Percentiles rank a stretch among this genome's conserved stretches.
Conservation (phyloP, 2,329 filamentous ascomycete species). For the Phyllosticta citriasiana region DNA sequence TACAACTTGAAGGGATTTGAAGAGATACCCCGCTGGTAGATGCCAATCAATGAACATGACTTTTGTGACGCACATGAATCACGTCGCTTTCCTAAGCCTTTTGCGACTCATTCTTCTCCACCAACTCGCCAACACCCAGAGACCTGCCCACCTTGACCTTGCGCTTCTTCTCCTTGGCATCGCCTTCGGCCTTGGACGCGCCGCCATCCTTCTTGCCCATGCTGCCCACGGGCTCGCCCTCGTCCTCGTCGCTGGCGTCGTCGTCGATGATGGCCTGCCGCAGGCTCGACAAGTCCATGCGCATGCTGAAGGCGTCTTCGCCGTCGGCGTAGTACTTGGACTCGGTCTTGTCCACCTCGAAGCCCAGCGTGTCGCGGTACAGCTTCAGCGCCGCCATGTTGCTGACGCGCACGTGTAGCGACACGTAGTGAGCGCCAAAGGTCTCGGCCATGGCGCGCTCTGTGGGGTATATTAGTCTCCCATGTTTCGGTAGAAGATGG, state of each 20-base stretch:
- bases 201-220: slow-evolving; percentile 24
- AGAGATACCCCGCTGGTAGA: background rate
- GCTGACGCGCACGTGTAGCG: slow-evolving; percentile 87
- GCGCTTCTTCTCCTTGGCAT: slow-evolving; percentile 39
- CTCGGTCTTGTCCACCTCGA: slow-evolving; percentile 78
- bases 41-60: background rate
- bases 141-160: slow-evolving; percentile 73
- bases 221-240: slow-evolving; percentile 25
- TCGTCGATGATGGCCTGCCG: slow-evolving; percentile 42
- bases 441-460: slow-evolving; percentile 96
- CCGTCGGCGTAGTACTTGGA: slow-evolving; percentile 93
- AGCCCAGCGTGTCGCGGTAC: slow-evolving; percentile 86
- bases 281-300: slow-evolving; percentile 61
- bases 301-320: slow-evolving; percentile 93
- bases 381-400: slow-evolving; percentile 86
- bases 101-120: slow-evolving; percentile 54
- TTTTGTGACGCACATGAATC: background rate
- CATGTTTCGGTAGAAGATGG: background rate
- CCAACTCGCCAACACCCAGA: slow-evolving; percentile 65
- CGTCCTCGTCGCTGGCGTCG: slow-evolving; percentile 27
- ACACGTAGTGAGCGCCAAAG: slow-evolving; percentile 84
- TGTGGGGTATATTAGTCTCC: slow-evolving; percentile 24
- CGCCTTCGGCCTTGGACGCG: slow-evolving; percentile 31
- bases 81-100: background rate
- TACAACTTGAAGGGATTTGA: background rate